A percentile compares a stretch with the other conserved stretches of the same genome.
phyloP scores from a whole-genome alignment of 768 basidiomycete species.

The Suillus americanus region DNA sequence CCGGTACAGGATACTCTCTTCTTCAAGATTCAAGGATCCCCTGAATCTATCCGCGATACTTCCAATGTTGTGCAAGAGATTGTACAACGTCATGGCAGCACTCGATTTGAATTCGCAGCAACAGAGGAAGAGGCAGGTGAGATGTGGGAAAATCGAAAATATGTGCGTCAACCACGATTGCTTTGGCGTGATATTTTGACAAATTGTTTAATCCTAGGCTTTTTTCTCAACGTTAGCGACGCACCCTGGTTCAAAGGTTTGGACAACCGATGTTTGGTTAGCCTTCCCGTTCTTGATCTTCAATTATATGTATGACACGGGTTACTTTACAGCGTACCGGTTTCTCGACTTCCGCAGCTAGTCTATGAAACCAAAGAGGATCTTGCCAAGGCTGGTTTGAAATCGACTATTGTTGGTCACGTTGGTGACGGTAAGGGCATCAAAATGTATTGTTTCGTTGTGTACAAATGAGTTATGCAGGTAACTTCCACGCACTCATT shows the following conservation, averaged over 20 bases:
- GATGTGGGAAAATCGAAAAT: constrained; percentile 86
- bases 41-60: constrained; percentile 53
- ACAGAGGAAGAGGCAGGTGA: constrained; percentile 73
- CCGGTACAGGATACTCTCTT: constrained; percentile 80
- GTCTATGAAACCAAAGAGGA: constrained; percentile 82
- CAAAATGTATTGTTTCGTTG: background rate
- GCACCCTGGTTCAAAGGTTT: constrained; percentile 63
- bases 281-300: constrained; percentile 9
- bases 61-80: constrained; percentile 60
- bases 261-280: constrained; percentile 92
- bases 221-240: constrained; percentile 68
- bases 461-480: constrained; percentile 20
- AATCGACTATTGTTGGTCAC: constrained; percentile 77
- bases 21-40: constrained; percentile 88
- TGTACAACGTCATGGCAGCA: constrained; percentile 65
- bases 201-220: constrained; percentile 20
- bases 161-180: constrained; percentile 32
- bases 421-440: constrained; percentile 70
- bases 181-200: background rate
- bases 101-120: constrained; percentile 68
- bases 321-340: constrained; percentile 52
- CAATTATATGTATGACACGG: background rate
- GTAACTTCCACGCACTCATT: constrained; percentile 50
- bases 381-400: constrained; percentile 53
- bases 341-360: constrained; percentile 65